A percentile compares a stretch with the other conserved stretches of the same genome.
Evolutionary conservation across 2,329 filamentous ascomycete genomes (phyloP).

Genomic region (Ampelomyces quisqualis): DNA sequence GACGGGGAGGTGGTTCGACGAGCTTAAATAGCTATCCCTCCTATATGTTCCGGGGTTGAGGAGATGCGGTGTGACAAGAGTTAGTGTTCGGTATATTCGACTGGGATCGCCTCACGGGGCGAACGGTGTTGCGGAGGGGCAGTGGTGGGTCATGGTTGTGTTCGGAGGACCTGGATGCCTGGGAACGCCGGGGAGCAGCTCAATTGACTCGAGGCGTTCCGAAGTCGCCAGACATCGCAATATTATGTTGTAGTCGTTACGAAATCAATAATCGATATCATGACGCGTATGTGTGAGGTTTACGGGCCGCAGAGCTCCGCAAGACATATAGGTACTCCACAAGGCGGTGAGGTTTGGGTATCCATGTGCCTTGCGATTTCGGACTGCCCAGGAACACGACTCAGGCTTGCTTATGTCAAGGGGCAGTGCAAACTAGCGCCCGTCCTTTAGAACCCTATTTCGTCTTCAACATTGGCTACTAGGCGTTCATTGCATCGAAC

Average conservation of each 20-base stretch:
- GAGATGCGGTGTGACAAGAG: slow-evolving; percentile 5
- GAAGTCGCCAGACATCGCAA: slow-evolving; percentile 2
- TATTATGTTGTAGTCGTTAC: background rate
- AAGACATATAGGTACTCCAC: slow-evolving; percentile 26
- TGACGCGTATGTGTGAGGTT: slow-evolving; percentile 1
- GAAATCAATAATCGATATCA: background rate
- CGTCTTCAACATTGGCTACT: too few species aligned
- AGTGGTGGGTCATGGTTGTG: slow-evolving; percentile 13
- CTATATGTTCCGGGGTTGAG: background rate
- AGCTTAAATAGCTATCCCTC: slow-evolving; percentile 4
- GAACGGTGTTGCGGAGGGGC: slow-evolving; percentile 13
- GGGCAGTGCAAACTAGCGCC: background rate
- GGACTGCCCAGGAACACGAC: slow-evolving; percentile 4
- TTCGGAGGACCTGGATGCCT: slow-evolving; percentile 6
- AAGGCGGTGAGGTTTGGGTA: slow-evolving; percentile 12
- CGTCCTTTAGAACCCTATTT: too few species aligned
- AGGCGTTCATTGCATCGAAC: too few species aligned
- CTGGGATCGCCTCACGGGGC: background rate
- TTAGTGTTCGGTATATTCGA: slow-evolving; percentile 8
- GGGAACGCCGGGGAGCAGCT: slow-evolving; percentile 9
- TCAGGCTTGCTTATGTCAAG: slow-evolving; percentile 25
- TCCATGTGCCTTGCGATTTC: slow-evolving; percentile 4
- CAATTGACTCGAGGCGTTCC: slow-evolving; percentile 12
- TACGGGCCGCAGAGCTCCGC: slow-evolving; percentile 6
- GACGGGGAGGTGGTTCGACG: background rate